Percentiles rank a stretch among this genome's conserved stretches.
Conservation (phyloP, 306 rosid species). For the Arachis stenosperma region DNA sequence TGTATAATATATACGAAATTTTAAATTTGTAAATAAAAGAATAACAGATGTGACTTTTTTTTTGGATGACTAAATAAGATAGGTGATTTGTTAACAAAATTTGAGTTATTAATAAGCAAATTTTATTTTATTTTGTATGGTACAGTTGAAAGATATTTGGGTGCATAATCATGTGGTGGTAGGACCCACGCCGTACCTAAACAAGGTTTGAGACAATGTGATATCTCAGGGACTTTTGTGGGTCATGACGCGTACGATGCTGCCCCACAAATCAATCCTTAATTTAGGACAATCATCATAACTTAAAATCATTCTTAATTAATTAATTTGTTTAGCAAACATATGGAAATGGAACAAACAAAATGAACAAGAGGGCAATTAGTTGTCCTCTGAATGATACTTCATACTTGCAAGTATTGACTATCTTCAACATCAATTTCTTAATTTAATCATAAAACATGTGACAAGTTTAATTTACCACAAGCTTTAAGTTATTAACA, state of each 20-base stretch:
- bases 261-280: conserved; percentile 46
- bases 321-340: not conserved
- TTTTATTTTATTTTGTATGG: not conserved
- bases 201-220: conserved; percentile 35
- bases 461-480: not conserved
- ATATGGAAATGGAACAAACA: not conserved
- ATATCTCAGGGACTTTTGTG: conserved; percentile 41
- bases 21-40: no score
- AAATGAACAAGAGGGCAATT: not conserved
- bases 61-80: no score
- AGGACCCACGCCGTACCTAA: conserved; percentile 40
- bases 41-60: no score
- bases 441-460: not conserved
- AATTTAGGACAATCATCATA: conserved; percentile 37
- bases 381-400: not conserved
- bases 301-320: conserved; percentile 2
- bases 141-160: conserved; percentile 16
- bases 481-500: not conserved
- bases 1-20: no score
- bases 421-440: not conserved
- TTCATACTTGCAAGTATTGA: not conserved
- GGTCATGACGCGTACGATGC: conserved; percentile 35
- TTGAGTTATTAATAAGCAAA: no score
- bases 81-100: no score
- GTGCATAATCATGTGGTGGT: conserved; percentile 42